Evolutionary conservation across 2,329 filamentous ascomycete genomes (phyloP).

Genomic region (Sporothrix globosa): DNA sequence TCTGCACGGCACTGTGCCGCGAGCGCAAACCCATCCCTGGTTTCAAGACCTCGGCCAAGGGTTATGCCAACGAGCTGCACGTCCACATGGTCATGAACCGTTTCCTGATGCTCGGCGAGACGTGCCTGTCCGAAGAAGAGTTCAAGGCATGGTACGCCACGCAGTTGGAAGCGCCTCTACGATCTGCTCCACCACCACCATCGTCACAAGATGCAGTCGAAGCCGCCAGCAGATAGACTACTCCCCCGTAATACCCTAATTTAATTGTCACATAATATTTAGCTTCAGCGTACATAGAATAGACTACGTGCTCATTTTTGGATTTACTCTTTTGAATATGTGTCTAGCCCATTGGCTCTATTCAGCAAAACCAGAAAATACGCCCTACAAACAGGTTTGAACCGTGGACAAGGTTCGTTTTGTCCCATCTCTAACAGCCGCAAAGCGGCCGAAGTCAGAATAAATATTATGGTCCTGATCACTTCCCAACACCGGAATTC

Average conservation of each 20-base stretch:
- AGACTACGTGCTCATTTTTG: not conserved
- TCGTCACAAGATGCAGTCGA: not conserved
- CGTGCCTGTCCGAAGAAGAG: constrained; percentile 23
- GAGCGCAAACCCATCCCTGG: not conserved
- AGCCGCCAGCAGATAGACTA: not conserved
- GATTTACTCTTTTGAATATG: not conserved
- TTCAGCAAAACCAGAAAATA: too few relatives aligned
- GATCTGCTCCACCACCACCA: not conserved
- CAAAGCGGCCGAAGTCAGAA: too few relatives aligned
- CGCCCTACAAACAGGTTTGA: too few relatives aligned
- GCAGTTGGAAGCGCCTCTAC: constrained; percentile 35
- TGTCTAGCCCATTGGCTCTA: not conserved
- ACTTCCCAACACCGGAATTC: too few relatives aligned
- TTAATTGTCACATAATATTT: not conserved
- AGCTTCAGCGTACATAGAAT: not conserved
- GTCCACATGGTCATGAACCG: constrained; percentile 31
- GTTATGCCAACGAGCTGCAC: constrained; percentile 26
- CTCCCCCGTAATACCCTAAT: constrained; percentile 5
- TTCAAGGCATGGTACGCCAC: constrained; percentile 32
- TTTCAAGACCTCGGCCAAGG: not conserved
- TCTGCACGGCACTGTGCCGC: constrained; percentile 1
- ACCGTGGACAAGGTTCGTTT: too few relatives aligned
- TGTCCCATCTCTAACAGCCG: too few relatives aligned
- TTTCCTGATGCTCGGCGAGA: constrained; percentile 20
- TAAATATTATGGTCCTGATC: too few relatives aligned